phyloP scores from a whole-genome alignment of 2,329 filamentous ascomycete genomes.

The Ploettnerulaceae sp. region DNA sequence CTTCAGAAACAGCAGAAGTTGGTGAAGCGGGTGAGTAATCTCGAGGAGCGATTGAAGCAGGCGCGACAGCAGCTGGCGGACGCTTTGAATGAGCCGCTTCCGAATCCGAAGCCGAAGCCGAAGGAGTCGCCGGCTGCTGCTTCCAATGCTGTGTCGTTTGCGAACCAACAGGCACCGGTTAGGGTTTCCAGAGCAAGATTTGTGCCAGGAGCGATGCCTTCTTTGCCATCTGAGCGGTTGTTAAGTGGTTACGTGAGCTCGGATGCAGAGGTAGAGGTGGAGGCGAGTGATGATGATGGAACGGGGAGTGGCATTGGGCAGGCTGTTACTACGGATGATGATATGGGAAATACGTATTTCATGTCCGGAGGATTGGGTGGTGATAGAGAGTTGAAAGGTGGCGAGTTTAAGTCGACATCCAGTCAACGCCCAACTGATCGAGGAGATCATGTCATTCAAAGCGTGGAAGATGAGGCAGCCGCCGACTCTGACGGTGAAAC shows the following conservation, averaged over 20 bases:
- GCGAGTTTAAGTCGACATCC: neutral
- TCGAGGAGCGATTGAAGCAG: slow-evolving; percentile 52
- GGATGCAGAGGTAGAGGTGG: slow-evolving; percentile 18
- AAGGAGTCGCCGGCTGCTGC: no score
- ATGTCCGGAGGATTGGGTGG: slow-evolving; percentile 5
- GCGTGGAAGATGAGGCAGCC: slow-evolving; percentile 5
- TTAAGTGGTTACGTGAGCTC: slow-evolving; percentile 34
- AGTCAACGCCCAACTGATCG: neutral
- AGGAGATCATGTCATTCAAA: slow-evolving; percentile 5
- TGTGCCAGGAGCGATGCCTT: slow-evolving; percentile 39
- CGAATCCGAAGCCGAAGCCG: slow-evolving; percentile 4
- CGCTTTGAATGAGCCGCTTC: slow-evolving; percentile 39
- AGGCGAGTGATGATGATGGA: slow-evolving; percentile 8
- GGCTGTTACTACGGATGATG: slow-evolving; percentile 16
- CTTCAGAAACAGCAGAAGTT: slow-evolving; percentile 52
- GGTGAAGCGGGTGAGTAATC: slow-evolving; percentile 54
- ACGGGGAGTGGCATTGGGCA: slow-evolving; percentile 8
- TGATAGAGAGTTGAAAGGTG: neutral
- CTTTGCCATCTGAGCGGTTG: slow-evolving; percentile 42
- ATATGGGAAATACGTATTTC: neutral
- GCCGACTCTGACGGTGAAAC: neutral
- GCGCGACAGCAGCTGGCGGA: slow-evolving; percentile 50
- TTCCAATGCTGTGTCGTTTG: neutral
- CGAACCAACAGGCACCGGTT: neutral
- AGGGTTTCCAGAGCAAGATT: slow-evolving; percentile 35